Percentiles rank a stretch among this genome's conserved stretches.
phyloP scores from a whole-genome alignment of 2,329 filamentous ascomycete genomes.

The Nothophaeocryptopus gaeumannii region DNA sequence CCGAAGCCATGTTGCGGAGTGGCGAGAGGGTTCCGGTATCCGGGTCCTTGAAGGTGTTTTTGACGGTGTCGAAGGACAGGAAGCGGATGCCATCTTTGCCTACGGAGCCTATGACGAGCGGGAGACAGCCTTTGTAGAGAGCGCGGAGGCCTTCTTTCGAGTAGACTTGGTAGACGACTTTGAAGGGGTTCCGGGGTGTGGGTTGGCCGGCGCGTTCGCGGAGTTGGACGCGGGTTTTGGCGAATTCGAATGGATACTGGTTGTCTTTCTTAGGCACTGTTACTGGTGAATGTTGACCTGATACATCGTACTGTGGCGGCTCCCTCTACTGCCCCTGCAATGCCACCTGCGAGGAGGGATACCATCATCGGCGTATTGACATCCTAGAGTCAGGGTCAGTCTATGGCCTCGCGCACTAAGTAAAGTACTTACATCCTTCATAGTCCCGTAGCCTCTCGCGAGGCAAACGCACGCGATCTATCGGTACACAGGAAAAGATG shows the following conservation, averaged over 20 bases:
- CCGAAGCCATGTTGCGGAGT: conserved; percentile 57
- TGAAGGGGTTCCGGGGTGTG: conserved; percentile 56
- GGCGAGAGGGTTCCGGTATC: conserved; percentile 58
- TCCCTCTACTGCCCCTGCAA: conserved; percentile 37
- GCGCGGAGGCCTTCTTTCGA: conserved; percentile 56
- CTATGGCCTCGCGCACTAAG: not conserved
- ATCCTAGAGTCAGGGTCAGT: conserved; percentile 14
- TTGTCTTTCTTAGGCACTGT: not conserved
- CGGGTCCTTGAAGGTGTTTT: conserved; percentile 54
- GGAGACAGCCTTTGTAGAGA: conserved; percentile 62
- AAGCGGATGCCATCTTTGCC: conserved; percentile 66
- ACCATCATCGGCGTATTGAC: conserved; percentile 33
- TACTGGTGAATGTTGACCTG: not conserved
- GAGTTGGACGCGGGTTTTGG: conserved; percentile 64
- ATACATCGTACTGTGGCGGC: conserved; percentile 28
- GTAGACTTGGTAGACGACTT: conserved; percentile 55
- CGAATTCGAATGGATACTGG: conserved; percentile 64
- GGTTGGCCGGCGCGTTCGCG: conserved; percentile 43
- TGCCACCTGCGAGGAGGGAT: conserved; percentile 36
- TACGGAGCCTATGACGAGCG: conserved; percentile 59
- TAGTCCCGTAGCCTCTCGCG: conserved; percentile 5
- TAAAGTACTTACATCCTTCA: conserved; percentile 18
- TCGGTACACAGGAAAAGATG: not conserved
- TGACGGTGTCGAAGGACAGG: conserved; percentile 64
- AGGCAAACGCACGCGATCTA: not conserved